Conservation (phyloP, 2,329 filamentous ascomycete species). For the Fusarium torreyae region DNA sequence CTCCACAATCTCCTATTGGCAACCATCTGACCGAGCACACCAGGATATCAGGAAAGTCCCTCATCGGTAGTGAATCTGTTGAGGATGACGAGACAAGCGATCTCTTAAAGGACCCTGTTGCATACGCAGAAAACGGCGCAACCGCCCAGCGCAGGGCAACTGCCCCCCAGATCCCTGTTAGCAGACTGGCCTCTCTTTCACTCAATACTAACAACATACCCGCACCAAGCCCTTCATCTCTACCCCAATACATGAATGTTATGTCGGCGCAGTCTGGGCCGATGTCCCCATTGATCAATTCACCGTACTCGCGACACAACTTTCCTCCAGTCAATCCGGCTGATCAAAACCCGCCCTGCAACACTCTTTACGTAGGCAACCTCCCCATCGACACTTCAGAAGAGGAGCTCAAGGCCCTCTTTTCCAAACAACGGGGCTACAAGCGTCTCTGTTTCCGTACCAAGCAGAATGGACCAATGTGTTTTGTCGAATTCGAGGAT, state of each 20-base stretch:
- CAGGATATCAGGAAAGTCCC: constrained; percentile 76
- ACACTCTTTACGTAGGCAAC: constrained; percentile 98
- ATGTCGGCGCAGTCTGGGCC: constrained; percentile 57
- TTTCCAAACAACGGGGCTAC: constrained; percentile 94
- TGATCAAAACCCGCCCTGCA: constrained; percentile 97
- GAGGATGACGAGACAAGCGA: constrained; percentile 79
- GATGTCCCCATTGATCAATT: constrained; percentile 53
- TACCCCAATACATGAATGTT: constrained; percentile 63
- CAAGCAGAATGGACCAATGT: constrained; percentile 97
- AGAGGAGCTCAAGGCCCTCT: constrained; percentile 94
- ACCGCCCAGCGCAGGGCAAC: constrained; percentile 72
- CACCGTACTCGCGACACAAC: constrained; percentile 73
- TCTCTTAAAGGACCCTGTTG: constrained; percentile 80
- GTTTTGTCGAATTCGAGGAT: constrained; percentile 98
- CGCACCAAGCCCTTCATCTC: constrained; percentile 65
- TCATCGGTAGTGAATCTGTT: constrained; percentile 77
- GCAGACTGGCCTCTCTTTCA: constrained; percentile 78
- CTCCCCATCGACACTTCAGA: constrained; percentile 93
- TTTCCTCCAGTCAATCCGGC: constrained; percentile 93
- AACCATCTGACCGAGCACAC: constrained; percentile 76
- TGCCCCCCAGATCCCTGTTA: constrained; percentile 78
- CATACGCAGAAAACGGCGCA: constrained; percentile 75
- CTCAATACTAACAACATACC: constrained; percentile 74
- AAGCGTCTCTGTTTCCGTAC: constrained; percentile 95
- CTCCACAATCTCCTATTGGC: constrained; percentile 80